Evolutionary conservation across 768 basidiomycete genomes (phyloP), one percentile per base, ranked within the genome.

Genomic region (Rubroboletus satanas): DNA sequence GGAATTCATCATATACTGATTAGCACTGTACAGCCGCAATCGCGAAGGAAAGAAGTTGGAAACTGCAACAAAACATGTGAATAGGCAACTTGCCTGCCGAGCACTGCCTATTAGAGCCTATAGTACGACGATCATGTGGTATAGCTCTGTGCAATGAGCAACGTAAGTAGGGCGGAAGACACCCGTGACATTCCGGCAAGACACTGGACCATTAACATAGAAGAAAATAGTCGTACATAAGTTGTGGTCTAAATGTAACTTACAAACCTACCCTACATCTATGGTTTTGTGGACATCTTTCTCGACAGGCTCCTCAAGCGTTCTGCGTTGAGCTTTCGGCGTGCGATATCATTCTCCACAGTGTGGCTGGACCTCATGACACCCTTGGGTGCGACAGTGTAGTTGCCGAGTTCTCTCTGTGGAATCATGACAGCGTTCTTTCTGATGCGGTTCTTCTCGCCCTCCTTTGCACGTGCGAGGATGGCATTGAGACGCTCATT

Each of bases 351-450:
- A 55, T 76, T 80, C 55, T 89, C 88, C 21, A 92, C 88, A 48
- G 84, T 87, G 31, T 68, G 60, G 61, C 78, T 85, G 47, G 69
- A 71, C 64, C 78, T 77, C 50, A 74, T 59, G 37, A 83, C 62
- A 2, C 85, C 86, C 66, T 71, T 80, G 8, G 92, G 92, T 38
- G 91, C 92, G 28, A 93, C 82, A 0, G 87, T 88, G 70, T 92
- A 95, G 55, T 76, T 87, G 48, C 87, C 85, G 14, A 92, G 66
- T 54, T 88, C 81, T 50, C 85, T 74, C 68, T 88, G 81, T 2
- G 93, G 92, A 52, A 95, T 92, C 75, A 82, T 79, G 33, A 93
- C 92, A 3, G 88, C 88, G 52, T 93, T 89, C 77, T 83, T 85
- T 67, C 83, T 78, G 51, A 86, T 80, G 18, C 84, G 76, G 45